A percentile compares a stretch with the other conserved stretches of the same genome.
These are phyloP conservation scores for Phytophthora pluvialis DNA, from an alignment of 352 stramenopile species.

Conservation along the genomic window DNA sequence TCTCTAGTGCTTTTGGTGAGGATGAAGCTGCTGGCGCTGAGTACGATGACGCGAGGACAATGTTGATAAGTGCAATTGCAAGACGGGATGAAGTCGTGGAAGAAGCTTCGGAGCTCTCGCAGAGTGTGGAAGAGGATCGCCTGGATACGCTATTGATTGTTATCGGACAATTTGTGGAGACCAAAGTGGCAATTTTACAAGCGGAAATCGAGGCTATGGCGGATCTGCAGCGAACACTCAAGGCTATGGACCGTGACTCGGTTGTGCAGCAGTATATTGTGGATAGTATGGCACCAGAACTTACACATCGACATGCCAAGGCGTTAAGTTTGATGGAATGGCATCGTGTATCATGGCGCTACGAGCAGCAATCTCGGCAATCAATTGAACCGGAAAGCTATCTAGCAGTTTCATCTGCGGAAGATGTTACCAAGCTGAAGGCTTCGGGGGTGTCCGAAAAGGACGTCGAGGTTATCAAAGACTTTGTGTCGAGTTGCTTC, in stretches of 20 bases:
- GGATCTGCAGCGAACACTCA: slow-evolving; percentile 67
- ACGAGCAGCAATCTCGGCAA: slow-evolving; percentile 49
- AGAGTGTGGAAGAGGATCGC: slow-evolving; percentile 85
- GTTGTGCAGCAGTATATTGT: slow-evolving; percentile 89
- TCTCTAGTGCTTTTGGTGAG: slow-evolving; percentile 69
- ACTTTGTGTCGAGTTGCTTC: slow-evolving; percentile 88
- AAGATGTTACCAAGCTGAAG: slow-evolving; percentile 66
- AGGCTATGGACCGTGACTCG: slow-evolving; percentile 82
- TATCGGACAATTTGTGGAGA: slow-evolving; percentile 87
- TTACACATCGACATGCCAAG: slow-evolving; percentile 83
- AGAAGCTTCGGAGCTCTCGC: slow-evolving; percentile 76
- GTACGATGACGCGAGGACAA: slow-evolving; percentile 62
- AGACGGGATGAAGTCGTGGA: slow-evolving; percentile 83
- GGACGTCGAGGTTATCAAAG: slow-evolving; percentile 86
- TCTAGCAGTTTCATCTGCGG: slow-evolving; percentile 42
- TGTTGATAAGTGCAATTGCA: slow-evolving; percentile 71
- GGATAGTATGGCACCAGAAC: slow-evolving; percentile 79
- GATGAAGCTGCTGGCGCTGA: slow-evolving; percentile 62
- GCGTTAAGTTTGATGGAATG: slow-evolving; percentile 81
- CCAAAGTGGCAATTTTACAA: slow-evolving; percentile 81
- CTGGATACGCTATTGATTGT: slow-evolving; percentile 87
- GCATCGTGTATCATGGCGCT: slow-evolving; percentile 73
- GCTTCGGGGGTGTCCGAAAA: slow-evolving; percentile 61
- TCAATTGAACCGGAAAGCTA: slow-evolving; percentile 57
- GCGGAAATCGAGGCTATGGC: slow-evolving; percentile 82